Evolutionary conservation across 352 stramenopile species (phyloP), one percentile per base, ranked within the genome.

Genomic region (Globisporangium middletonii): DNA sequence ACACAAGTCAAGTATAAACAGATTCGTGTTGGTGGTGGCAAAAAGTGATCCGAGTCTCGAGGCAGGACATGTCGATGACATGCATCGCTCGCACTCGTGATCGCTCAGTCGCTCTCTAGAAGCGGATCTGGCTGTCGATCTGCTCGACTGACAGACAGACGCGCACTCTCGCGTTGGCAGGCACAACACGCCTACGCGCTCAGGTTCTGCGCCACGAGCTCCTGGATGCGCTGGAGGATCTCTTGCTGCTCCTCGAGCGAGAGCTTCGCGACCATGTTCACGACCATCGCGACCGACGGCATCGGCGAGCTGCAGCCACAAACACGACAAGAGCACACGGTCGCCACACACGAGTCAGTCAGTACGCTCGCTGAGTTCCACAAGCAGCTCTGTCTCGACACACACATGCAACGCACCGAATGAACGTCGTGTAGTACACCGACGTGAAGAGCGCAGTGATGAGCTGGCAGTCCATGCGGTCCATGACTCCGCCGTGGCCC

Each of bases 341-440:
- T 23, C 23, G 23, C 23, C 23, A 23, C 23, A 23, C 23, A 23
- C 37, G 19, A 27, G 12, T 44, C n/a, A 19, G 30, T 38, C 23
- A 50, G 18, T 23, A 19, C 33, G 19, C 15, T 38, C 4, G 13
- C n/a, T 8, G 30, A 27, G 13, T 19, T n/a, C 5, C 30, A 48
- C 23, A 41, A 9, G 27, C 55, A 60, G 16, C 7, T 35, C 12
- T 19, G 27, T 35, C 4, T 37, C 7, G 3, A 45, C 3, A 7
- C 46, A 30, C 3, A 7, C 46, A 30, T 16, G 26, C 9, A 46
- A 42, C 76, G 41, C 71, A 92, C 84, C 82, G 75, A 59, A 98
- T 97, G 78, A 99, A 99, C 38, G 92, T 98, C 69, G 96, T 97
- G 76, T 98, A 98, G 79, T 99, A 98, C 44, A 98, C 93, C 51